phyloP scores from a whole-genome alignment of 352 stramenopile species.

The Aphanomyces invadans region DNA sequence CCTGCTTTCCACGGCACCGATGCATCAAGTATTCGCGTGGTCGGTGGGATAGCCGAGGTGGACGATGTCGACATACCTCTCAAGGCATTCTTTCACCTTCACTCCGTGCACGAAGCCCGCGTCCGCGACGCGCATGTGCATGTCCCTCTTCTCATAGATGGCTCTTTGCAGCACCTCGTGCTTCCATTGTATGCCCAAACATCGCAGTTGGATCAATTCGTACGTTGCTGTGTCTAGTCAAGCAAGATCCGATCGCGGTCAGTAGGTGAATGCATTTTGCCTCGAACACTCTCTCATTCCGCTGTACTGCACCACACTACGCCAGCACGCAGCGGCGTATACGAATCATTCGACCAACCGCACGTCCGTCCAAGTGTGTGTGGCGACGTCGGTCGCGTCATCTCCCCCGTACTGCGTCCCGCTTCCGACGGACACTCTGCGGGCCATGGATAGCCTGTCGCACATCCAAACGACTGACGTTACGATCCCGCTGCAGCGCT shows the following conservation, averaged over 20 bases:
- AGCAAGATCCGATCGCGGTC: too few species aligned
- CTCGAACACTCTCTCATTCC: neutral
- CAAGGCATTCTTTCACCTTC: neutral
- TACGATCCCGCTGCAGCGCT: neutral
- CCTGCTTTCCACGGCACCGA: neutral
- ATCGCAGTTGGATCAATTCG: neutral
- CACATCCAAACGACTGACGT: neutral
- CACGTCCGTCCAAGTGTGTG: neutral
- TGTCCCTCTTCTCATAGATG: neutral
- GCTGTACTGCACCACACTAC: conserved; percentile 3
- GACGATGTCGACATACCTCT: neutral
- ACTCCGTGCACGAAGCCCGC: neutral
- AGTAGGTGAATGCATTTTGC: conserved; percentile 1
- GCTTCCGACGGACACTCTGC: neutral
- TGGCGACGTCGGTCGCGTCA: neutral
- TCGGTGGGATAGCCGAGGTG: too few species aligned
- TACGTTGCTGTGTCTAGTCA: too few species aligned
- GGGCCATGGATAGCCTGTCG: neutral
- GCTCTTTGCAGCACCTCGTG: neutral
- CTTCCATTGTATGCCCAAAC: neutral
- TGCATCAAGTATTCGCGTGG: too few species aligned
- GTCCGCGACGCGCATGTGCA: neutral
- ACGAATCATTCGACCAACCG: neutral
- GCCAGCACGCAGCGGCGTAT: neutral
- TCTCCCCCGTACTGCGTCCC: neutral